Conservation (phyloP, 768 basidiomycete genomes). For the Tulasnella sp. region DNA sequence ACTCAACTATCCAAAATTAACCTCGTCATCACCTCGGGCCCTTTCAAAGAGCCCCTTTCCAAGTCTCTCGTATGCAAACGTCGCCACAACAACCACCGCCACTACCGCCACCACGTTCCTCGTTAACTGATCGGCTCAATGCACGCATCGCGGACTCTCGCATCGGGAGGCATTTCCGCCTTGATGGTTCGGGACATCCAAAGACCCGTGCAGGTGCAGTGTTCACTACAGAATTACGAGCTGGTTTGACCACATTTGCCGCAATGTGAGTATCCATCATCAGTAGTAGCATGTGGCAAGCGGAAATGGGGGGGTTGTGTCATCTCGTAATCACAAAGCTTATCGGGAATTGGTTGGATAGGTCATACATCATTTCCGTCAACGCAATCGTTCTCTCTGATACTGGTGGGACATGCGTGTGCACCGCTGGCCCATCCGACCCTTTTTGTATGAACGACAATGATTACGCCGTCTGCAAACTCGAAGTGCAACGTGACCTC, state of each 20-base stretch:
- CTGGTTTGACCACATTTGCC: slow-evolving; percentile 22
- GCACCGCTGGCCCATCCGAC: slow-evolving; percentile 40
- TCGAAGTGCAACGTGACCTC: slow-evolving; percentile 52
- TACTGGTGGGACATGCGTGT: slow-evolving; percentile 74
- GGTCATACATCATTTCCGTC: slow-evolving; percentile 84
- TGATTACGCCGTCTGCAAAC: slow-evolving; percentile 27
- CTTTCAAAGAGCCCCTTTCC: too few species aligned
- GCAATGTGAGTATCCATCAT: slow-evolving; percentile 30
- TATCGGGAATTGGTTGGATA: too few species aligned
- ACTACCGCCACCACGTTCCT: background rate
- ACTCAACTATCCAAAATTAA: too few species aligned
- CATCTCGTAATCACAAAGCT: too few species aligned
- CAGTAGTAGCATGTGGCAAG: too few species aligned
- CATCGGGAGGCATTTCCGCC: slow-evolving; percentile 56
- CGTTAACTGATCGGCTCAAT: slow-evolving; percentile 33
- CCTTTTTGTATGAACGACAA: slow-evolving; percentile 24
- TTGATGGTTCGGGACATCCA: slow-evolving; percentile 60
- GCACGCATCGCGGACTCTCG: slow-evolving; percentile 32
- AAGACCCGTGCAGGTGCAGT: slow-evolving; percentile 53
- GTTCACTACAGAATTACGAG: slow-evolving; percentile 34
- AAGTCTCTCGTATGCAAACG: background rate
- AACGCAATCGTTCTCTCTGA: slow-evolving; percentile 71
- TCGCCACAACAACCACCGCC: background rate
- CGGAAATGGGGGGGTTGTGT: too few species aligned
- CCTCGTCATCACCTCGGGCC: too few species aligned